Evolutionary conservation across 345 rosid species (phyloP).

Genomic region (Odontarrhena argentea): DNA sequence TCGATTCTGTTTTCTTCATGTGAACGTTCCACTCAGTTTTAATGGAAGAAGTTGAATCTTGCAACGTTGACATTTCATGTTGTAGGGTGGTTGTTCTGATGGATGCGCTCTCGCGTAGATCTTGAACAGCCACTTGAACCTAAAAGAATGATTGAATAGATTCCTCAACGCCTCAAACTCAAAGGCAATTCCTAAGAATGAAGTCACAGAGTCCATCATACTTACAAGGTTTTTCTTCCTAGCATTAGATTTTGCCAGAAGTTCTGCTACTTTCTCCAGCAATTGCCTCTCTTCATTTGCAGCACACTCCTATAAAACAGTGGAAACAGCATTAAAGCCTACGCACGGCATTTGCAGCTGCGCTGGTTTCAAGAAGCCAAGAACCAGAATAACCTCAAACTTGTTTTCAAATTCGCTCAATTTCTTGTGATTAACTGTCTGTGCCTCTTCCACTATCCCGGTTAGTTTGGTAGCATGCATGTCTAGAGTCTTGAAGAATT

Average conservation of each 20-base stretch:
- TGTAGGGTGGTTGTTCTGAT: slow-evolving; percentile 72
- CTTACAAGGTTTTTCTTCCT: slow-evolving; percentile 90
- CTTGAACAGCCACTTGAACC: slow-evolving; percentile 92
- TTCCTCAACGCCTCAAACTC: slow-evolving; percentile 7
- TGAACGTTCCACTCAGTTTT: slow-evolving; percentile 78
- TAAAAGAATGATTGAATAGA: slow-evolving; percentile 28
- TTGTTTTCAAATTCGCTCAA: slow-evolving; percentile 81
- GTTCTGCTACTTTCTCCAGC: slow-evolving; percentile 88
- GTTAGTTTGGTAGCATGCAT: slow-evolving; percentile 70
- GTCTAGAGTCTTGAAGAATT: slow-evolving; percentile 76
- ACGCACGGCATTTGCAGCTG: slow-evolving; percentile 4
- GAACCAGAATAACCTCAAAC: slow-evolving; percentile 67
- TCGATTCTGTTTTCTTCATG: slow-evolving; percentile 81
- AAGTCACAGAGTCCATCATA: background rate
- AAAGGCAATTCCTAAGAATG: slow-evolving; percentile 14
- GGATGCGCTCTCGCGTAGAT: slow-evolving; percentile 75
- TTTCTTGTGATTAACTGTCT: slow-evolving; percentile 72
- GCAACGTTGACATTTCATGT: slow-evolving; percentile 93
- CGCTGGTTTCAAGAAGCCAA: slow-evolving; percentile 25
- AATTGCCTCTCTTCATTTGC: slow-evolving; percentile 85
- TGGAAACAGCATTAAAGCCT: slow-evolving; percentile 9
- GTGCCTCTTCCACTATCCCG: slow-evolving; percentile 80
- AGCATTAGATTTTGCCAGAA: slow-evolving; percentile 76
- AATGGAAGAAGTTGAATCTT: slow-evolving; percentile 71
- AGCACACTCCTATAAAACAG: slow-evolving; percentile 68